phyloP scores from a whole-genome alignment of 345 rosid species.

The Arabidopsis arenosa region DNA sequence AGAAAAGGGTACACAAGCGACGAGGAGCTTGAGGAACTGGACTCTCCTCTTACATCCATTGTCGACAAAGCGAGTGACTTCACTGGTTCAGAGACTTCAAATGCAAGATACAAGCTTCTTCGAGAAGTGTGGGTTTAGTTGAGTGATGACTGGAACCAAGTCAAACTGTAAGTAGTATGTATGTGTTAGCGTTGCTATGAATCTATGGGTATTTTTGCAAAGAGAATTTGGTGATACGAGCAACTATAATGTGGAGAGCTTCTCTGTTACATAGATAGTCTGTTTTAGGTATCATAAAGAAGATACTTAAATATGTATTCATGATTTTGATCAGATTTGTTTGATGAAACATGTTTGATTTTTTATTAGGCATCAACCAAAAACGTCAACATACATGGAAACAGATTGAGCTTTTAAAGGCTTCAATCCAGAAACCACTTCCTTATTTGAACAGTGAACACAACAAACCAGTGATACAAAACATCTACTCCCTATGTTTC shows the following conservation, averaged over 20 bases:
- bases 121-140: constrained; percentile 75
- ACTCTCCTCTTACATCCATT: constrained; percentile 71
- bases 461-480: too few relatives aligned
- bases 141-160: constrained; percentile 13
- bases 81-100: constrained; percentile 35
- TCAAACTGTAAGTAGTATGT: constrained; percentile 7
- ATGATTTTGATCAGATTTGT: neutral
- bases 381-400: neutral
- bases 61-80: constrained; percentile 55
- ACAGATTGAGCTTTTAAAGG: neutral
- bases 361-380: neutral
- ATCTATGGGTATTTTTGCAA: neutral
- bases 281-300: constrained; percentile 15
- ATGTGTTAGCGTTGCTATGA: constrained; percentile 3
- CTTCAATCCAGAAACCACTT: too few relatives aligned
- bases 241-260: constrained; percentile 10
- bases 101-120: constrained; percentile 81
- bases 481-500: too few relatives aligned
- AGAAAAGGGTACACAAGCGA: constrained; percentile 95
- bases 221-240: constrained; percentile 4
- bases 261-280: constrained; percentile 12
- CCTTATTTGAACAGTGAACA: too few relatives aligned
- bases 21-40: constrained; percentile 85
- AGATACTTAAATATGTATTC: neutral
- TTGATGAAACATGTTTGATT: neutral